Evolutionary conservation across 306 rosid species (phyloP), one percentile per base, ranked within the genome.

Genomic region (Prunus davidiana): DNA sequence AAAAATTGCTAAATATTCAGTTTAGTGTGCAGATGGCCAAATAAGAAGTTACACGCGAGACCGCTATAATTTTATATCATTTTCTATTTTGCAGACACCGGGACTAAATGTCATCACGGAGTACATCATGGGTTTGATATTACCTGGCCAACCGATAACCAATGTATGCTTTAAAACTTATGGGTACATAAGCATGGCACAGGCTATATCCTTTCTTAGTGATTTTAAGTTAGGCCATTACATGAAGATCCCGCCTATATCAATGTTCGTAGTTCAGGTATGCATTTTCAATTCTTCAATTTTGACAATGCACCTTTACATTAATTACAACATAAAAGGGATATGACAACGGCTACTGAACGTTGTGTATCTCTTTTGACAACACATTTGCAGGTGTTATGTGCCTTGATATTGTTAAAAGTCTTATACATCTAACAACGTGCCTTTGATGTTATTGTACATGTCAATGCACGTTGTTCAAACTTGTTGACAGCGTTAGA

Each of bases 241-340:
- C 84, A 86, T 88, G 96, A 88, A 90, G 85, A 73, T 85, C 54
- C 96, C 96, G 0, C 96, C 92, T 41, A 78, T 84, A 1, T 86
- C 96, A 3, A 88, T 90, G 92, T 90, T 90, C 83, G 28, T 88
- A 30, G 89, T 90, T 76, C 96, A 90, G 95, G 95, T 90, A 84
- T 41, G 19, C 38, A 8, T 9, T 8, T 12, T 2, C 19, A 14
- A 0, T 54, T 76, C 67, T 67, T 54, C 43, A 13, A 49, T 49
- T 3, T 6, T 34, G 2, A 34, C 41, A 34, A 30, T 6, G 2
- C 43, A 38, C 34, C 9, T 32, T 5, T n/a, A 8, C 22, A 73
- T 45, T 58, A 38, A 38, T 73, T 16, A 54, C 6, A 38, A 38
- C 43, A 38, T 0, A 38, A 38, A 7, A 7, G 43, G 43, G 43